These are phyloP conservation scores for Cylindrodendrum hubeiense DNA, from an alignment of 2,329 filamentous ascomycete species.

Conservation along the genomic window DNA sequence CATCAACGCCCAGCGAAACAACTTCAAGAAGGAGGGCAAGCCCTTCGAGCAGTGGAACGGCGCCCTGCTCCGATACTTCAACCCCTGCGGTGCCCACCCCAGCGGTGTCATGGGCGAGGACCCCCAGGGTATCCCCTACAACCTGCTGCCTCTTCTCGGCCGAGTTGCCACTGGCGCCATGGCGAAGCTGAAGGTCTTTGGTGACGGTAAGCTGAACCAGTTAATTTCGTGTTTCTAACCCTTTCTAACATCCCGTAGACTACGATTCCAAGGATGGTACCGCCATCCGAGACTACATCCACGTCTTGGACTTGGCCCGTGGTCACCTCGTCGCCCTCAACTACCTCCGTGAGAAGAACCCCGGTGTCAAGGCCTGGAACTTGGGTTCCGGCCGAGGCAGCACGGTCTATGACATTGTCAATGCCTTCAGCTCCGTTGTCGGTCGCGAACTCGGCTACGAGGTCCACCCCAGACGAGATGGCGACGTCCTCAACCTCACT, in stretches of 20 bases:
- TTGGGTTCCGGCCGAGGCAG: conserved; percentile 93
- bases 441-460: conserved; percentile 89
- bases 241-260: conserved; percentile 67
- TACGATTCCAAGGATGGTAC: conserved; percentile 92
- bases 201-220: conserved; percentile 76
- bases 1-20: conserved; percentile 87
- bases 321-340: conserved; percentile 92
- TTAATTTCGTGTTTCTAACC: background rate
- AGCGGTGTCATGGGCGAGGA: conserved; percentile 98
- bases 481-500: conserved; percentile 94
- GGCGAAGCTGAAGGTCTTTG: conserved; percentile 94
- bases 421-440: conserved; percentile 89
- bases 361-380: conserved; percentile 96
- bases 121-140: conserved; percentile 94
- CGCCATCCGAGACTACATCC: conserved; percentile 97
- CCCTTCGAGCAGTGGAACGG: conserved; percentile 88
- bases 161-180: conserved; percentile 96
- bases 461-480: conserved; percentile 83
- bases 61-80: conserved; percentile 95
- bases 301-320: conserved; percentile 89
- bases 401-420: conserved; percentile 98
- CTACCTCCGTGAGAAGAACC: conserved; percentile 85
- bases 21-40: conserved; percentile 83
- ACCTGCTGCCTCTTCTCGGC: conserved; percentile 91
- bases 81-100: conserved; percentile 94